Conservation (phyloP, 331 rosid genomes). For the Erythrophleum ivorense region DNA sequence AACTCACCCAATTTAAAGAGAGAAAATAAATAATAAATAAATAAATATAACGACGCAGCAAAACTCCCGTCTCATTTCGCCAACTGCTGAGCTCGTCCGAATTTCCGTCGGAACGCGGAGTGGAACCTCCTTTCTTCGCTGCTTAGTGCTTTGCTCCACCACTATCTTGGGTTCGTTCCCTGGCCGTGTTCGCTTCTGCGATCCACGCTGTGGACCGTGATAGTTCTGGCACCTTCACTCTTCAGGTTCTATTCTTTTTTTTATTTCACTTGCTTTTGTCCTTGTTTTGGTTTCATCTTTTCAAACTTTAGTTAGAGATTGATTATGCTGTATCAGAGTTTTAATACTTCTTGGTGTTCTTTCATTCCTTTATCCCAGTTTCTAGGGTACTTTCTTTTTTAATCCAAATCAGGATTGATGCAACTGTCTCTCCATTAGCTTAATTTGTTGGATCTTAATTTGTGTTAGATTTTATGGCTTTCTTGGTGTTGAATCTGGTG, state of each 20-base stretch:
- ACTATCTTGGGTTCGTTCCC: constrained; percentile 28
- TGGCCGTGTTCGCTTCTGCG: constrained; percentile 19
- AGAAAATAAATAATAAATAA: too few relatives aligned
- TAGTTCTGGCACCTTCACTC: constrained; percentile 24
- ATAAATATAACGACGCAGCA: neutral
- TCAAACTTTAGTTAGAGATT: neutral
- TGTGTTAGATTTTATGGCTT: constrained; percentile 32
- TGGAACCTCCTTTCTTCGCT: neutral
- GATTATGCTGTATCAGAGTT: constrained; percentile 28
- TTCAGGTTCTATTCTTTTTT: constrained; percentile 35
- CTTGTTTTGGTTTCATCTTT: neutral
- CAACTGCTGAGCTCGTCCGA: constrained; percentile 1
- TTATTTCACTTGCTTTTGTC: too few relatives aligned
- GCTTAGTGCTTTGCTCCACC: neutral
- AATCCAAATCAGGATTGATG: constrained; percentile 37
- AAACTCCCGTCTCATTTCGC: neutral
- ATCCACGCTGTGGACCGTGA: constrained; percentile 32
- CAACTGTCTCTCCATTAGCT: constrained; percentile 26
- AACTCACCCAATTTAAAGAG: neutral
- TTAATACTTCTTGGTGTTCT: constrained; percentile 10
- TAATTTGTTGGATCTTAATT: constrained; percentile 44
- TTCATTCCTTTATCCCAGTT: neutral
- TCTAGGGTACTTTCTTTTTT: neutral
- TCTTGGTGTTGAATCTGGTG: constrained; percentile 27
- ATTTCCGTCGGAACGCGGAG: neutral